phyloP scores from a whole-genome alignment of 1,284 basidiomycete species.

The Moesziomyces sp. region DNA sequence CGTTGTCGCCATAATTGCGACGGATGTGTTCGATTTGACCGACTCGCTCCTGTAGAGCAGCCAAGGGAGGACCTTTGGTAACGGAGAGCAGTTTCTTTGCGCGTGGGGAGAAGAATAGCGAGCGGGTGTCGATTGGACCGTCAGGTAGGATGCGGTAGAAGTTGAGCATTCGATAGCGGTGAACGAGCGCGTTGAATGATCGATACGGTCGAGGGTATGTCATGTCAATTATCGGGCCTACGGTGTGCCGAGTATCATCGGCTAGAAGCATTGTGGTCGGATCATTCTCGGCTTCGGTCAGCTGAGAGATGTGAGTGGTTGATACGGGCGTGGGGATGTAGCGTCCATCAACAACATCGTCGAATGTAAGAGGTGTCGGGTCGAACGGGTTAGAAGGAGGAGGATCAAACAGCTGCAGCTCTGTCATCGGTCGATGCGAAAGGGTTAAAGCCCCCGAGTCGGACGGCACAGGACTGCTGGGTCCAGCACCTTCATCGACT shows the following conservation, averaged over 20 bases:
- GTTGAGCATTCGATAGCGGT: slow-evolving; percentile 15
- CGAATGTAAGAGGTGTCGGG: slow-evolving; percentile 3
- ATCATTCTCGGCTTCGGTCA: slow-evolving; percentile 1
- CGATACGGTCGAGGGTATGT: slow-evolving; percentile 11
- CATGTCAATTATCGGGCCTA: slow-evolving; percentile 25
- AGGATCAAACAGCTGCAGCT: background rate
- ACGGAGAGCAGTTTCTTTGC: no score
- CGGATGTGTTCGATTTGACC: slow-evolving; percentile 11
- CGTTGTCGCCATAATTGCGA: slow-evolving; percentile 3
- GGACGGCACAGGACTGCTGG: no score
- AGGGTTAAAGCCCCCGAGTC: no score
- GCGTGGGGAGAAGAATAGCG: background rate
- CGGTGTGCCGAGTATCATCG: background rate
- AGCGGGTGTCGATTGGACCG: background rate
- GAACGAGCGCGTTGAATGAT: slow-evolving; percentile 20
- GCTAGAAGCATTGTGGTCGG: slow-evolving; percentile 10
- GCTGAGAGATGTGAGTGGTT: background rate
- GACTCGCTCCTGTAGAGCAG: slow-evolving; percentile 12
- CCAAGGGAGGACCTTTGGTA: no score
- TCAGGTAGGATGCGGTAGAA: slow-evolving; percentile 6
- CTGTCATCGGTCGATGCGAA: no score
- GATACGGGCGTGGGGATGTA: background rate
- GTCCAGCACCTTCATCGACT: no score
- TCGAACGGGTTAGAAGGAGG: background rate
- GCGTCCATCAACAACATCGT: slow-evolving; percentile 4